phyloP scores from a whole-genome alignment of 1,284 basidiomycete genomes.

The Crucibulum parvulum region DNA sequence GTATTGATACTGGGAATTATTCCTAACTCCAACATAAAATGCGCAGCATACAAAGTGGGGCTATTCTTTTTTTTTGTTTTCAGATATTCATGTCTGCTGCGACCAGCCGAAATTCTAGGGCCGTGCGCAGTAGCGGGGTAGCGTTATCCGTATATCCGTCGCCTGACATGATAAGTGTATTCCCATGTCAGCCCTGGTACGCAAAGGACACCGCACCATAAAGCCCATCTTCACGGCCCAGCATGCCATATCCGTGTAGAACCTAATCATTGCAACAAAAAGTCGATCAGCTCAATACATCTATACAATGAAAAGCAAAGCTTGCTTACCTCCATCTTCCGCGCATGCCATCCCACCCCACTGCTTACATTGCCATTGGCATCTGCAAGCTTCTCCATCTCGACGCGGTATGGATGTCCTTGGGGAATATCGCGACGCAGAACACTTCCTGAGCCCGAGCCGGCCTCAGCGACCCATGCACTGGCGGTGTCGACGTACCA shows the following conservation, averaged over 20 bases:
- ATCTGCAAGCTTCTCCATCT: constrained; percentile 77
- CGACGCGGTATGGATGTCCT: constrained; percentile 71
- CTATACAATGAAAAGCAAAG: neutral
- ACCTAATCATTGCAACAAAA: too few species aligned
- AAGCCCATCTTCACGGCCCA: constrained; percentile 90
- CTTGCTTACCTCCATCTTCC: constrained; percentile 92
- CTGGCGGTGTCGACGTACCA: constrained; percentile 95
- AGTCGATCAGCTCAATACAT: too few species aligned
- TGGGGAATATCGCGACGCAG: constrained; percentile 68
- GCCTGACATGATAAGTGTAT: neutral
- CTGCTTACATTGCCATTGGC: constrained; percentile 90
- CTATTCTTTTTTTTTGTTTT: neutral
- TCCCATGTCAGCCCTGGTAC: constrained; percentile 72
- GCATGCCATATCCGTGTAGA: constrained; percentile 87
- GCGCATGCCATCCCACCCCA: constrained; percentile 92
- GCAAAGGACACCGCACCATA: constrained; percentile 95
- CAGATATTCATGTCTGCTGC: too few species aligned
- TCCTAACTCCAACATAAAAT: too few species aligned
- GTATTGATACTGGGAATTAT: too few species aligned
- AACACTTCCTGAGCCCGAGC: constrained; percentile 39
- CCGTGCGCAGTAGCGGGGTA: neutral
- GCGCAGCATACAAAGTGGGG: neutral
- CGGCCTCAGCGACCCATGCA: constrained; percentile 70
- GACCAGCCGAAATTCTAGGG: neutral
- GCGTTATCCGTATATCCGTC: neutral